These are phyloP conservation scores for Nicotiana attenuata DNA, from an alignment of 257 asterid genomes.

Conservation along the genomic window DNA sequence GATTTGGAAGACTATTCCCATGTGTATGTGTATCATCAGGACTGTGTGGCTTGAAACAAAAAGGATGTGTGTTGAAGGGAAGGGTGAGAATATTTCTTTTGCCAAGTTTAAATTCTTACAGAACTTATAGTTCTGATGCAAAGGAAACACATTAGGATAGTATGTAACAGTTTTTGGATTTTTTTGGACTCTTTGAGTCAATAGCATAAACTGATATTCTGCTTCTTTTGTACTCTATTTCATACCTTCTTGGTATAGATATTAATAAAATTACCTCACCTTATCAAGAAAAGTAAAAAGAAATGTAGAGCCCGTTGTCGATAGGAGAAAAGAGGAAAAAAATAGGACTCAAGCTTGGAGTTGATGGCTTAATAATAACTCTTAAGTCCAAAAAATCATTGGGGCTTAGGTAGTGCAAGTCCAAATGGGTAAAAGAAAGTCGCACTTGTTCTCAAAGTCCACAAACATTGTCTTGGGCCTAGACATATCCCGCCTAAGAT, in stretches of 20 bases:
- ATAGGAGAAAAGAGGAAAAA: not conserved
- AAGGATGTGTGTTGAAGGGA: not conserved
- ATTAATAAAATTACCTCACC: not conserved
- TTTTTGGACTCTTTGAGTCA: not conserved
- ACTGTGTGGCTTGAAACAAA: not conserved
- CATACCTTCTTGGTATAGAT: not conserved
- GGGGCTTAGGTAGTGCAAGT: not conserved
- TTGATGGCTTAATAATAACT: not conserved
- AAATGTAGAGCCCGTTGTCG: not conserved
- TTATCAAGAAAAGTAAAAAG: not conserved
- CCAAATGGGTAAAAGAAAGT: not conserved
- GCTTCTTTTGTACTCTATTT: not conserved
- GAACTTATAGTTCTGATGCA: not conserved
- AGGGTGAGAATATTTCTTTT: not conserved
- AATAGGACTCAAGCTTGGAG: not conserved
- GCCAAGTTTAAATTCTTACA: not conserved
- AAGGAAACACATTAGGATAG: not conserved
- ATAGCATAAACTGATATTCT: not conserved
- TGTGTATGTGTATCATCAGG: not conserved
- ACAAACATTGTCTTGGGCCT: not conserved
- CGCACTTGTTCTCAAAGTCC: not conserved
- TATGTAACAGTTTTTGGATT: not conserved
- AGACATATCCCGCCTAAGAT: not conserved
- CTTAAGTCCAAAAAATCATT: not conserved
- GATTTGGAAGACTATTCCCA: not conserved